Conservation (phyloP, 139 green algal genomes). For the Chlorella sp. region DNA sequence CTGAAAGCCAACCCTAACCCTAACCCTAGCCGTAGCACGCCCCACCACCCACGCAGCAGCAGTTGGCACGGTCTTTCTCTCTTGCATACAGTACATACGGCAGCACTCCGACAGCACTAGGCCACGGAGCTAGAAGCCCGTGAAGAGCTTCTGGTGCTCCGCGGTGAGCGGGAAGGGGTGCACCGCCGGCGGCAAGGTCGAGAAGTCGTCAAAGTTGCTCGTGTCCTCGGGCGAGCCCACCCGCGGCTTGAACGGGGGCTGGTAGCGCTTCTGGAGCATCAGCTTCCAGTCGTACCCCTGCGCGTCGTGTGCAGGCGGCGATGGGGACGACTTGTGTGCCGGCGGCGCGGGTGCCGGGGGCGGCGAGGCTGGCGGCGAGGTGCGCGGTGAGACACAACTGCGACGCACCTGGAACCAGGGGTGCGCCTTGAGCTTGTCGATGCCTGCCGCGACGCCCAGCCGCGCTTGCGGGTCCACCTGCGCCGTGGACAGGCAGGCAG, state of each 20-base stretch:
- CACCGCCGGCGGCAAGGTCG: constrained; percentile 38
- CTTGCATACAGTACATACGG: no score
- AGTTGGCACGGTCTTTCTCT: no score
- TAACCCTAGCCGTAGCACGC: not conserved
- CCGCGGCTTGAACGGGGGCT: constrained; percentile 30
- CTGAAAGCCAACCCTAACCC: no score
- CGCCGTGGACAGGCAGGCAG: no score
- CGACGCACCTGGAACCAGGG: constrained; percentile 41
- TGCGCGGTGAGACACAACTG: no score
- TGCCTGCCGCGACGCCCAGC: constrained; percentile 32
- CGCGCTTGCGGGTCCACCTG: not conserved
- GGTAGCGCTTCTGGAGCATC: constrained; percentile 7
- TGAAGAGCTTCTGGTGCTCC: constrained; percentile 54
- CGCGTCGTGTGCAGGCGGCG: no score
- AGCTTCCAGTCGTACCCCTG: constrained; percentile 4
- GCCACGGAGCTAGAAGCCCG: constrained; percentile 10
- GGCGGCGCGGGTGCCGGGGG: no score
- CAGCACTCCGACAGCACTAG: constrained; percentile 20
- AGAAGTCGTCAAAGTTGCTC: constrained; percentile 71
- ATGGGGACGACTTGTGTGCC: no score
- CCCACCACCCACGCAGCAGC: no score
- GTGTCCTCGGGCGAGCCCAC: constrained; percentile 47
- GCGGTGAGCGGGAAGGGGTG: constrained; percentile 41
- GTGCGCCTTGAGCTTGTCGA: constrained; percentile 54
- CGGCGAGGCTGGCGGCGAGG: no score